Base-by-base conservation (phyloP, 208 protist species). In the Wallacemonas collosoma region DNA sequence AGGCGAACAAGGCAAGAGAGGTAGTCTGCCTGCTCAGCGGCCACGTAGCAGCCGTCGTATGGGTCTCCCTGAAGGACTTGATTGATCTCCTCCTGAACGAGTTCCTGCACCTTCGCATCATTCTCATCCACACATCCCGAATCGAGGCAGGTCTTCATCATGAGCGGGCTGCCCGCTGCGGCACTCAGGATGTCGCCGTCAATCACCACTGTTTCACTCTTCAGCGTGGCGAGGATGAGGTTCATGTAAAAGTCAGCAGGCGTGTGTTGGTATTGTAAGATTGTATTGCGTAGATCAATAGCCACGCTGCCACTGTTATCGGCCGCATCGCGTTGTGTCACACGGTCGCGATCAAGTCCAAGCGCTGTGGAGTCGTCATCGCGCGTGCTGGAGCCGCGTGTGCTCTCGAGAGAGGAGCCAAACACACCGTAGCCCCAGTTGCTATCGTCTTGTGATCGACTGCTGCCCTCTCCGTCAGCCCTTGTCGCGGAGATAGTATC, bases 201-300 rank as follows among this genome's bases (percentile, higher is more conserved):
- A 2, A 96, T 80, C 3, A 68, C 58, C 63, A 85, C 76, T 12
- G 81, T 79, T 40, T 78, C 84, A 54, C 77, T 76, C 70, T 88
- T 84, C 17, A 96, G 77, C 6, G 91, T 87, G n/a, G 87, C 91
- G 47, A 93, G 79, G 54, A 96, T 94, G 54, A 96, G 93, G 71
- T 92, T 89, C 75, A 91, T 82, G 67, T 90, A 93, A 9, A 93
- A 77, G 36, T 91, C 83, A 39, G 75, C 79, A 39, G 83, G 81
- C 35, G 87, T 93, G 41, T 88, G 78, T 57, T 81, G 77, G 66
- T 92, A 96, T 35, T 93, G 82, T 39, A 90, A 73, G 40, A 96
- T 80, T 3, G 80, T 85, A 57, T 93, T 83, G 12, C 82, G 80
- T 38, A 96, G 79, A 70, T 94, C 81, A n/a, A 96, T 75, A n/a